These are phyloP conservation scores for Prunus mume DNA, from an alignment of 306 rosid species.

Conservation along the genomic window DNA sequence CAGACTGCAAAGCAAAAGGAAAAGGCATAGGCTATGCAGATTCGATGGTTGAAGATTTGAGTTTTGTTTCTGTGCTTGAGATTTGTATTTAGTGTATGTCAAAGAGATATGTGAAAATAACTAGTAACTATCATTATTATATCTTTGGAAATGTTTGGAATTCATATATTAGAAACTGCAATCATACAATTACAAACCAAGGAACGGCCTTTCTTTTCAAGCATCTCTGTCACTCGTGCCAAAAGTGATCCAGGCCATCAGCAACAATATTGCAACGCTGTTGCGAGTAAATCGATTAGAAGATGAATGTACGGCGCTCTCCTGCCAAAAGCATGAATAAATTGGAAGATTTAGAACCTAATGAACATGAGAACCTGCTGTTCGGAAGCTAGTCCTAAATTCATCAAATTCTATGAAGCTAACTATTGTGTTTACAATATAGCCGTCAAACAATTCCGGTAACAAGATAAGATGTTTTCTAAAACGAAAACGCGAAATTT, in stretches of 20 bases:
- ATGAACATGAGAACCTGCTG: background rate
- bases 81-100: background rate
- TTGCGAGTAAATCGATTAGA: background rate
- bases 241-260: background rate
- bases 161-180: too few relatives aligned
- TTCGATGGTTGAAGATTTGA: background rate
- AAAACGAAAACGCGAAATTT: background rate
- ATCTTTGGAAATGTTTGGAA: background rate
- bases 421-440: too few relatives aligned
- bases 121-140: background rate
- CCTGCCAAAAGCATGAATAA: background rate
- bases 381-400: background rate
- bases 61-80: conserved; percentile 1
- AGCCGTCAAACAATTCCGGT: background rate
- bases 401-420: background rate
- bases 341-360: background rate
- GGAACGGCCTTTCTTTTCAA: too few relatives aligned
- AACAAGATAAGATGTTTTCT: background rate
- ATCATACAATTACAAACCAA: too few relatives aligned
- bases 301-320: background rate
- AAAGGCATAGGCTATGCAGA: background rate
- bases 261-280: background rate
- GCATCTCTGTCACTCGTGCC: background rate
- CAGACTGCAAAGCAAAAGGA: conserved; percentile 18
- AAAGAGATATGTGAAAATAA: background rate